Evolutionary conservation across 768 basidiomycete species (phyloP).

Genomic region (Paxillus ammoniavirescens): DNA sequence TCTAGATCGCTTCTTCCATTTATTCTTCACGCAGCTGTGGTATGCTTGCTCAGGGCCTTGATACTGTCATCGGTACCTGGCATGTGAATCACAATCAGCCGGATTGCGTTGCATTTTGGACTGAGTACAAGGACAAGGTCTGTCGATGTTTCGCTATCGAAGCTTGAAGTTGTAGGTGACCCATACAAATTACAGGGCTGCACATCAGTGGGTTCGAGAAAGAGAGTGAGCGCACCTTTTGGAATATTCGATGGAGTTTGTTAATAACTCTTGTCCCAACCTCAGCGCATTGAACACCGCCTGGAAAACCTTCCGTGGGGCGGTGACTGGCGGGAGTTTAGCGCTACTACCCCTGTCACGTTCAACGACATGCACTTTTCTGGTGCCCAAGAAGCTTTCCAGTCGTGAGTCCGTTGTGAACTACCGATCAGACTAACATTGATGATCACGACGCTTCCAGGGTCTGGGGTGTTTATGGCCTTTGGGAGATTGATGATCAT

Average conservation of each 20-base stretch:
- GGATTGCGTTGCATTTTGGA: constrained; percentile 14
- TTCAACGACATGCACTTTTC: constrained; percentile 26
- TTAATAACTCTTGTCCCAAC: neutral
- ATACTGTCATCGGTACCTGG: too few species aligned
- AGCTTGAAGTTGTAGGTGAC: neutral
- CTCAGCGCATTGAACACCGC: constrained; percentile 30
- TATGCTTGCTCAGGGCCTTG: too few species aligned
- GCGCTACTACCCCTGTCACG: constrained; percentile 30
- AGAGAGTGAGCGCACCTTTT: constrained; percentile 15
- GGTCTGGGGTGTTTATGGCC: too few species aligned
- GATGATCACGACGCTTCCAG: too few species aligned
- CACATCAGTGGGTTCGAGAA: constrained; percentile 21
- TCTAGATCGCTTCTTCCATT: too few species aligned
- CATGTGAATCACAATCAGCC: too few species aligned
- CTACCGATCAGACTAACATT: too few species aligned
- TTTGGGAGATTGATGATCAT: too few species aligned
- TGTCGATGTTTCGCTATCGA: neutral
- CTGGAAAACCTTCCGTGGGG: constrained; percentile 26
- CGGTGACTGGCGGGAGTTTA: constrained; percentile 32
- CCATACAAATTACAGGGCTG: constrained; percentile 19
- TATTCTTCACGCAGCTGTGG: too few species aligned
- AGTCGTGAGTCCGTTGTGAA: too few species aligned
- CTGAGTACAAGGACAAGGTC: constrained; percentile 10
- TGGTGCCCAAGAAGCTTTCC: constrained; percentile 15
- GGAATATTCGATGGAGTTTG: neutral